A percentile compares a stretch with the other conserved stretches of the same genome.
These are phyloP conservation scores for Aureobasidium sp. DNA, from an alignment of 2,329 filamentous ascomycete genomes.

Conservation along the genomic window DNA sequence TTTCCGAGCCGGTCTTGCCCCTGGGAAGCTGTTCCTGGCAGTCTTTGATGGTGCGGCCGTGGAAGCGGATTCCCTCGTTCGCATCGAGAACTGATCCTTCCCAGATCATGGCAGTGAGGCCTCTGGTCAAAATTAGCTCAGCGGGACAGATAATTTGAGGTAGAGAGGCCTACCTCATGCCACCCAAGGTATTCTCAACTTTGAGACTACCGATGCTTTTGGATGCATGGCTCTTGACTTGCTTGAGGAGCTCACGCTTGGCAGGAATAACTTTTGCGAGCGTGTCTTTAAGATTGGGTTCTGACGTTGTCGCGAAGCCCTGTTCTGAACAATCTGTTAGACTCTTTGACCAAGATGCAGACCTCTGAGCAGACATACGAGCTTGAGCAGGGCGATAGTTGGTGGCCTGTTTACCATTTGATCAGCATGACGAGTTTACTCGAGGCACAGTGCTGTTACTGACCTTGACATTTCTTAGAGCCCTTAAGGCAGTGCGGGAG, in stretches of 20 bases:
- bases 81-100: conserved; percentile 95
- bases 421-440: not conserved
- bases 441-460: conserved; percentile 21
- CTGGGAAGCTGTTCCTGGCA: conserved; percentile 88
- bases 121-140: conserved; percentile 37
- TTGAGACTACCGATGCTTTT: conserved; percentile 88
- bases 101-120: conserved; percentile 97
- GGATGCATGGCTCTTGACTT: conserved; percentile 77
- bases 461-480: conserved; percentile 59
- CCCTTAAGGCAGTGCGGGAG: conserved; percentile 54
- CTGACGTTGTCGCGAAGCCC: conserved; percentile 63
- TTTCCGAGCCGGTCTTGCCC: conserved; percentile 84
- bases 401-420: not conserved
- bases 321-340: not conserved
- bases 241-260: conserved; percentile 88
- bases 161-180: conserved; percentile 61
- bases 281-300: conserved; percentile 83
- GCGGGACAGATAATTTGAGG: not conserved
- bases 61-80: conserved; percentile 96
- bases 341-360: conserved; percentile 30
- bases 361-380: conserved; percentile 21
- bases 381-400: not conserved
- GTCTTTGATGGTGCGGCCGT: conserved; percentile 95
- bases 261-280: conserved; percentile 78
- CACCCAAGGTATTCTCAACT: conserved; percentile 87